phyloP scores from a whole-genome alignment of 1,284 basidiomycete species.

The Calocybe gambosa region DNA sequence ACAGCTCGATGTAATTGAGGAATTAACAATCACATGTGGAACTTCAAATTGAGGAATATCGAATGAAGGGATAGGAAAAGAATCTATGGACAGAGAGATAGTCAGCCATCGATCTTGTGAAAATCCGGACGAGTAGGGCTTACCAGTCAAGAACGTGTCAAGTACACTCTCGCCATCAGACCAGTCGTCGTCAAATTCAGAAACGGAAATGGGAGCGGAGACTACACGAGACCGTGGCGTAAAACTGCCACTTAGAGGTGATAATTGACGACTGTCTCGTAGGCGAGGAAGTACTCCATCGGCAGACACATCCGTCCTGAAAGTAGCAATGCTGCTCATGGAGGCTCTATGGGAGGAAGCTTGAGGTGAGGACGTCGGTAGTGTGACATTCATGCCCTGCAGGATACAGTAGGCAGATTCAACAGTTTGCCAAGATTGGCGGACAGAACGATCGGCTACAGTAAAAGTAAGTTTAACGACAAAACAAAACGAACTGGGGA shows the following conservation, averaged over 20 bases:
- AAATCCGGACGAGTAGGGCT: constrained; percentile 8
- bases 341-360: constrained; percentile 35
- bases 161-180: constrained; percentile 38
- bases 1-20: constrained; percentile 16
- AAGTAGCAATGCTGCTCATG: constrained; percentile 52
- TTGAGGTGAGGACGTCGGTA: constrained; percentile 31
- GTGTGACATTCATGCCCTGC: constrained; percentile 36
- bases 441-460: constrained; percentile 20
- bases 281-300: constrained; percentile 46
- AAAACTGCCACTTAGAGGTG: constrained; percentile 12
- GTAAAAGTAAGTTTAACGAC: constrained; percentile 1
- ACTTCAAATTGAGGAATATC: constrained; percentile 20
- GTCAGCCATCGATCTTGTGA: constrained; percentile 3
- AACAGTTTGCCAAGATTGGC: constrained; percentile 41
- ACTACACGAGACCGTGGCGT: constrained; percentile 22
- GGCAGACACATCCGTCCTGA: constrained; percentile 50
- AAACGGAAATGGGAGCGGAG: constrained; percentile 31
- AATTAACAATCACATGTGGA: constrained; percentile 9
- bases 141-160: constrained; percentile 45
- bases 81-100: constrained; percentile 26
- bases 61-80: constrained; percentile 31
- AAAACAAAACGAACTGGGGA: neutral
- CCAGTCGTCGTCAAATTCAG: constrained; percentile 32
- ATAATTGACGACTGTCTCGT: constrained; percentile 6
- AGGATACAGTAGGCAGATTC: constrained; percentile 30